Evolutionary conservation across 2,329 filamentous ascomycete genomes (phyloP), one percentile per base, ranked within the genome.

Genomic region (Ascochyta lentis): DNA sequence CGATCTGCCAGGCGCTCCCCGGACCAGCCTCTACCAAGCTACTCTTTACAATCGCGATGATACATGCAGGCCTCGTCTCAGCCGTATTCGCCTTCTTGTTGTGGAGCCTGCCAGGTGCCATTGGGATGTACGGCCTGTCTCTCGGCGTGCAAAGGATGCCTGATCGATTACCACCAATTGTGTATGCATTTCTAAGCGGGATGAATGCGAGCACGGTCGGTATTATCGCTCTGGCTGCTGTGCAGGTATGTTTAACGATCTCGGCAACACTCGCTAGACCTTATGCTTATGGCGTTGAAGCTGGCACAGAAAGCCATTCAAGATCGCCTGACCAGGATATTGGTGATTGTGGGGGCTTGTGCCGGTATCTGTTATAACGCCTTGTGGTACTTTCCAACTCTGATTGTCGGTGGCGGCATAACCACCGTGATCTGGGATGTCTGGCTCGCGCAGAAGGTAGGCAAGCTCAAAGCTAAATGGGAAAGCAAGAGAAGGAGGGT

Each of bases 201-300:
- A 79, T 92, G 5, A 92, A 92, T 65, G 84, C 88, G 0, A 84
- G 88, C 0, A 90, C 87, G 0, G 89, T 92, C 0, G 89, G 89
- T 0, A 84, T 92, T 26, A 86, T 92, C 51, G 86, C 88, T 0
- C 76, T 91, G 0, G 88, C 89, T 1, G 89, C 87, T 0, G 85
- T 90, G 16, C 77, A 79, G 63, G 54, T 53, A 45, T 7, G 49
- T 46, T 8, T 19, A 4, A 40, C 13, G 6, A 5, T n/a, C 3
- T 3, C 12, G n/a, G 4, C 2, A 6, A 3, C 23, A 13, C 5
- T 19, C 23, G 6, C 2, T 29, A 6, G 3, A 15, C 16, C 10
- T 22, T 29, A 35, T 12, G 43, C 39, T 50, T 13, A 53, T 6
- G 7, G 5, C 2, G 4, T 9, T 4, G 7, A 78, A 89, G 67